Evolutionary conservation across 1,284 basidiomycete genomes (phyloP), one percentile per base, ranked within the genome.

Genomic region (Ceratobasidium sp.): DNA sequence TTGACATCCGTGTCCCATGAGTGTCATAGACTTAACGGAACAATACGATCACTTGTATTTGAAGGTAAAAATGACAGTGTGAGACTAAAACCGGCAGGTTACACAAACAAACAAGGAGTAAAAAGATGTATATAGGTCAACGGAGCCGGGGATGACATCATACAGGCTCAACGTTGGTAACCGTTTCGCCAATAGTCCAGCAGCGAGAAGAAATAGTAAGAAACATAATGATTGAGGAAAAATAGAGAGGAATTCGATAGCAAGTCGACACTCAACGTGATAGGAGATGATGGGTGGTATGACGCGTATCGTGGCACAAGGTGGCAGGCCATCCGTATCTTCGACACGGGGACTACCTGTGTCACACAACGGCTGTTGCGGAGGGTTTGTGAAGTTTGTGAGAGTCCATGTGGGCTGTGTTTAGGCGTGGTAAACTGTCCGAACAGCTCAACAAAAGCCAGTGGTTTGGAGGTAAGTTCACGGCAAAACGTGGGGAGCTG

Each of bases 121-220:
- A n/a, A n/a, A n/a, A n/a, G n/a, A n/a, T n/a, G n/a, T n/a, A n/a
- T n/a, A n/a, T n/a, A n/a, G n/a, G n/a, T n/a, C n/a, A n/a, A n/a
- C n/a, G n/a, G n/a, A n/a, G n/a, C n/a, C n/a, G n/a, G n/a, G n/a
- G n/a, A n/a, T n/a, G n/a, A n/a, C n/a, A n/a, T n/a, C n/a, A n/a
- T n/a, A n/a, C n/a, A n/a, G n/a, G n/a, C n/a, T n/a, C n/a, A n/a
- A n/a, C n/a, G n/a, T n/a, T n/a, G n/a, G n/a, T n/a, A n/a, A n/a
- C n/a, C n/a, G n/a, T n/a, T n/a, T n/a, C 55, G 55, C 55, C 30
- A 57, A 57, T 57, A n/a, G n/a, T 57, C 55, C 55, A 57, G 4
- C 4, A 57, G 16, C 12, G 12, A 18, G 55, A 57, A 57, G 14
- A n/a, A 2, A n/a, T 18, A 57, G 8, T 57, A 57, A 1, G 55